Percentiles rank a stretch among this genome's conserved stretches.
These are phyloP conservation scores for Dryas integrifolia DNA, from an alignment of 331 rosid genomes.

Conservation along the genomic window DNA sequence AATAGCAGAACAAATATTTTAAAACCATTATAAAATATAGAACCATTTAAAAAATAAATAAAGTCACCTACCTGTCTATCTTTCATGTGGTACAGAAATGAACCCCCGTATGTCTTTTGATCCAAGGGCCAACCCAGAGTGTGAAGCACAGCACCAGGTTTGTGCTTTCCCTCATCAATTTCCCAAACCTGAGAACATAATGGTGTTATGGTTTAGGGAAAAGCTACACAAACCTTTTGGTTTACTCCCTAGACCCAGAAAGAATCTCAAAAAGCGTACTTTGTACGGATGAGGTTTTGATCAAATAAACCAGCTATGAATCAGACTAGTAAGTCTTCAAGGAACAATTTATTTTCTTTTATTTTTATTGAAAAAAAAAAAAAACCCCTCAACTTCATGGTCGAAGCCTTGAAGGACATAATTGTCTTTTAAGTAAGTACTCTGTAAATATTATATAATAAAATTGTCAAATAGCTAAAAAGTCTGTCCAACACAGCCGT, in stretches of 20 bases:
- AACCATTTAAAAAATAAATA: not conserved
- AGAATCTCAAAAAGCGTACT: not conserved
- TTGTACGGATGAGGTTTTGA: not conserved
- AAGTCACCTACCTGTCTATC: conserved; percentile 64
- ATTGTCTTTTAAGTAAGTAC: not conserved
- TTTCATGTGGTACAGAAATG: conserved; percentile 92
- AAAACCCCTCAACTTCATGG: not conserved
- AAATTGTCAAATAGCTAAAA: not conserved
- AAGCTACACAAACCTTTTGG: conserved; percentile 18
- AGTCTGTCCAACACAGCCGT: not conserved
- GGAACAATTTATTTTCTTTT: not conserved
- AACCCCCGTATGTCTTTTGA: conserved; percentile 89
- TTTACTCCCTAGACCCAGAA: not conserved
- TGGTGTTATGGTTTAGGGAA: conserved; percentile 22
- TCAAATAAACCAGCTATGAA: not conserved
- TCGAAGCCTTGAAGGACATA: not conserved
- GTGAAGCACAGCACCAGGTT: conserved; percentile 85
- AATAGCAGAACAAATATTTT: not conserved
- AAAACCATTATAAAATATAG: not conserved
- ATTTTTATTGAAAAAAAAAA: not conserved
- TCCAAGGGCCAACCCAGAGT: conserved; percentile 95
- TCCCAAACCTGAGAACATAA: conserved; percentile 76
- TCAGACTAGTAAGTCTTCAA: not conserved
- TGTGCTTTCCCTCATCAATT: conserved; percentile 70
- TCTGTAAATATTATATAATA: not conserved